phyloP scores from a whole-genome alignment of 495 filamentous ascomycete species.

The Neurospora sp. region DNA sequence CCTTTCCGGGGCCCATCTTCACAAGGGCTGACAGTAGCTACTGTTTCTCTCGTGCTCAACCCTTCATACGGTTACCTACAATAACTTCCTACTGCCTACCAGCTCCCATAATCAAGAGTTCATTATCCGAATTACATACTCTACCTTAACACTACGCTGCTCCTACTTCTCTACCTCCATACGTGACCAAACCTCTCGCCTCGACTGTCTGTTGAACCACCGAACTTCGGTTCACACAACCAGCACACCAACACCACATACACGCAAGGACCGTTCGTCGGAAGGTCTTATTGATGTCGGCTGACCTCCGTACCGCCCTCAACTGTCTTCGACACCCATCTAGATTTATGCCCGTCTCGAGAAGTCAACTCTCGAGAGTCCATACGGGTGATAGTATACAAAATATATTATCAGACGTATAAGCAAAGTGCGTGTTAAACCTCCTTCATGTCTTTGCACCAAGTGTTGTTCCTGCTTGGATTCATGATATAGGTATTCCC shows the following conservation, averaged over 20 bases:
- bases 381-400: constrained; percentile 59
- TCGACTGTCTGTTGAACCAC: not conserved
- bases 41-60: not conserved
- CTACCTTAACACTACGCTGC: not conserved
- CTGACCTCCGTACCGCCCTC: constrained; percentile 58
- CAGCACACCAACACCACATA: not conserved
- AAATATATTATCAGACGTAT: constrained; percentile 34
- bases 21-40: not conserved
- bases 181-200: not conserved
- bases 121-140: not conserved
- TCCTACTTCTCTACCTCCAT: not conserved
- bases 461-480: not conserved
- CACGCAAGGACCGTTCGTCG: constrained; percentile 12
- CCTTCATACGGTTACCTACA: not conserved
- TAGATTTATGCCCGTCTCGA: constrained; percentile 62
- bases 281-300: constrained; percentile 59
- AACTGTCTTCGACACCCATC: constrained; percentile 59
- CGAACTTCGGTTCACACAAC: not conserved
- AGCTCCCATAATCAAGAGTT: not conserved
- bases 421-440: constrained; percentile 21
- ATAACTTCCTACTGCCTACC: not conserved
- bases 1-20: not conserved
- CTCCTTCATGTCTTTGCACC: not conserved
- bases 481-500: not conserved
- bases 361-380: constrained; percentile 59